These are phyloP conservation scores for Wolfiporia cocos DNA, from an alignment of 1,284 basidiomycete genomes.

Conservation along the genomic window DNA sequence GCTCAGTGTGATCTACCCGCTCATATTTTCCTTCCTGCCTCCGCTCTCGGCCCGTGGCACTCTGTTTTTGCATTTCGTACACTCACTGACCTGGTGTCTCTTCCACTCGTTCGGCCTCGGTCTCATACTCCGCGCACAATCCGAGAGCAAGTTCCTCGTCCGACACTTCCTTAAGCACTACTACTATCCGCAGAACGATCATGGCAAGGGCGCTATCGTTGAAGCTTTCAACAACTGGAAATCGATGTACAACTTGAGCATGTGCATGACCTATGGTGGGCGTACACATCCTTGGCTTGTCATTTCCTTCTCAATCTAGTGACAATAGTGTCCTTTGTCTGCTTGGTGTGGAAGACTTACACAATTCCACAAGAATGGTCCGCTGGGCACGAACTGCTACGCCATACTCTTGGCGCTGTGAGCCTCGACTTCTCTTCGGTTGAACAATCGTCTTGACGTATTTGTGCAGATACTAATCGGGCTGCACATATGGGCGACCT, in stretches of 20 bases:
- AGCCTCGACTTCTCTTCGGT: slow-evolving; percentile 25
- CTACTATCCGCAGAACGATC: slow-evolving; percentile 64
- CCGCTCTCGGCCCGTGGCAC: slow-evolving; percentile 34
- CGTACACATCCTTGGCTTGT: slow-evolving; percentile 12
- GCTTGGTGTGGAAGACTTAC: slow-evolving; percentile 87
- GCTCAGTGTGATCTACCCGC: slow-evolving; percentile 50
- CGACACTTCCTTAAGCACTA: slow-evolving; percentile 93
- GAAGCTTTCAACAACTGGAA: slow-evolving; percentile 98
- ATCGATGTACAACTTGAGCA: slow-evolving; percentile 84
- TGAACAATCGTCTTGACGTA: slow-evolving; percentile 3
- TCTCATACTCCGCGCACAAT: slow-evolving; percentile 78
- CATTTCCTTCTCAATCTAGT: background rate
- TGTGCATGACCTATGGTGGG: slow-evolving; percentile 92
- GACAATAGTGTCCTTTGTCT: slow-evolving; percentile 68
- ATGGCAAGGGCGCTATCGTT: slow-evolving; percentile 66
- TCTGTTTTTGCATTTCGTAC: slow-evolving; percentile 68
- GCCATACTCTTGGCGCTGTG: slow-evolving; percentile 83
- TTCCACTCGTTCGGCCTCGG: slow-evolving; percentile 92
- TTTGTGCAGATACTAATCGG: slow-evolving; percentile 69
- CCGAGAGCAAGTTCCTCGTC: slow-evolving; percentile 84
- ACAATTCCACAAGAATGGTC: slow-evolving; percentile 79
- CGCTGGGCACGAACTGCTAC: slow-evolving; percentile 82
- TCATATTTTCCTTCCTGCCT: slow-evolving; percentile 40
- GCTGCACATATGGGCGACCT: slow-evolving; percentile 88
- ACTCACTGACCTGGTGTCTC: slow-evolving; percentile 82